Evolutionary conservation across 2,329 filamentous ascomycete species (phyloP).

Genomic region (Ilyonectria robusta): DNA sequence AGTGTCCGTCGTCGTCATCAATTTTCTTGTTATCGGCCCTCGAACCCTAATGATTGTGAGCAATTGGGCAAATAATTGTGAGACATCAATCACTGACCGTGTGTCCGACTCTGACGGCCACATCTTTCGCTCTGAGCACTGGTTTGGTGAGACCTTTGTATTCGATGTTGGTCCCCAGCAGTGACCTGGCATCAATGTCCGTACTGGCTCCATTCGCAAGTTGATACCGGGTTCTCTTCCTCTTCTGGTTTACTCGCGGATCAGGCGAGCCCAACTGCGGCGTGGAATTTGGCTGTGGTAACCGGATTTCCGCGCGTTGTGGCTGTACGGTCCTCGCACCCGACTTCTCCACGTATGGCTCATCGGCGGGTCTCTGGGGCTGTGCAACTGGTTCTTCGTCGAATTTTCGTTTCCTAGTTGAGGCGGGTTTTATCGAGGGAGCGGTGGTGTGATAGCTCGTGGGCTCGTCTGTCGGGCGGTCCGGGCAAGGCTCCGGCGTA

Average conservation of each 20-base stretch:
- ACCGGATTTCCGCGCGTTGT: neutral
- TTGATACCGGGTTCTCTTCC: slow-evolving; percentile 7
- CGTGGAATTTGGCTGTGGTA: neutral
- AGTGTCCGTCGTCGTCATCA: slow-evolving; percentile 97
- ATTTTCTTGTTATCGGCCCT: slow-evolving; percentile 75
- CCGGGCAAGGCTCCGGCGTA: slow-evolving; percentile 68
- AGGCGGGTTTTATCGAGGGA: neutral
- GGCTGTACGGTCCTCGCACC: neutral
- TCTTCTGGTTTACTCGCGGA: slow-evolving; percentile 6
- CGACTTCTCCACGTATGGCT: neutral
- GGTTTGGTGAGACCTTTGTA: slow-evolving; percentile 1
- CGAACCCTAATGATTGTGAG: slow-evolving; percentile 51
- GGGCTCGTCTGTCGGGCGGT: neutral
- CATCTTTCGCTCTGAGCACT: slow-evolving; percentile 1
- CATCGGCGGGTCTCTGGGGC: neutral
- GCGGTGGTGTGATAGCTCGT: neutral
- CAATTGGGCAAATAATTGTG: too few species aligned
- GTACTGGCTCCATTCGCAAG: neutral
- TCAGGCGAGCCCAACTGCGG: slow-evolving; percentile 1
- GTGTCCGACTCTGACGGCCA: slow-evolving; percentile 7
- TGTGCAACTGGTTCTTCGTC: neutral
- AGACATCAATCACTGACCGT: neutral
- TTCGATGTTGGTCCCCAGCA: slow-evolving; percentile 5
- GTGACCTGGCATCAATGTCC: neutral
- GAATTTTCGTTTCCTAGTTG: slow-evolving; percentile 5